Evolutionary conservation across 257 asterid genomes (phyloP).

Genomic region (Solanum tarijense): DNA sequence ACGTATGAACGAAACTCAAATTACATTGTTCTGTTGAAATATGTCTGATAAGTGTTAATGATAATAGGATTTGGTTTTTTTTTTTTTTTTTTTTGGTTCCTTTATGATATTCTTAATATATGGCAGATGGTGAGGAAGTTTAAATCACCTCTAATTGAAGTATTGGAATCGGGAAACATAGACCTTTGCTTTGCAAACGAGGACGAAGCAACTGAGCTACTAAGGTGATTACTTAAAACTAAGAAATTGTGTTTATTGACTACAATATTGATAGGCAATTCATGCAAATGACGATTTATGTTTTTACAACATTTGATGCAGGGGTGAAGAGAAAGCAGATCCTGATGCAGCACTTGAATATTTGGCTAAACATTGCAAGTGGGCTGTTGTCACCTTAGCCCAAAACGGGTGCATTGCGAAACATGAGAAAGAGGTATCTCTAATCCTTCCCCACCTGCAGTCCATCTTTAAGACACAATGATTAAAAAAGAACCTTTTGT

Average conservation of each 20-base stretch:
- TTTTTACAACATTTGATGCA: conserved; percentile 13
- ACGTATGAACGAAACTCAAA: not conserved
- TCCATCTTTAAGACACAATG: not conserved
- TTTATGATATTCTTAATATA: not conserved
- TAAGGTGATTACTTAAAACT: conserved; percentile 37
- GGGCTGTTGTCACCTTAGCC: conserved; percentile 94
- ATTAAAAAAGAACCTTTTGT: not conserved
- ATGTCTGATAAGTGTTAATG: not conserved
- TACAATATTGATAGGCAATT: not conserved
- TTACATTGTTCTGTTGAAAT: not conserved
- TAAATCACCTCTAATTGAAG: conserved; percentile 55
- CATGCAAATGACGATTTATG: not conserved
- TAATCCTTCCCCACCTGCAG: not conserved
- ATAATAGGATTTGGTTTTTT: too few relatives aligned
- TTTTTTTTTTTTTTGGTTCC: not conserved
- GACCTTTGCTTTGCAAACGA: conserved; percentile 98
- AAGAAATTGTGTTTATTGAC: not conserved
- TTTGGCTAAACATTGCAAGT: conserved; percentile 61
- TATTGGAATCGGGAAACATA: conserved; percentile 74
- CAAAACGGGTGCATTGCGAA: conserved; percentile 88
- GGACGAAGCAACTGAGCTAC: conserved; percentile 85
- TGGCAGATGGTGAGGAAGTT: conserved; percentile 87
- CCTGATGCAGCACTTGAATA: conserved; percentile 71
- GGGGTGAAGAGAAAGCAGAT: conserved; percentile 39
- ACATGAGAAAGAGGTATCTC: conserved; percentile 61